Evolutionary conservation across 805 yeast genomes (phyloP), one percentile per base, ranked within the genome.

Genomic region (Hanseniaspora vineae): DNA sequence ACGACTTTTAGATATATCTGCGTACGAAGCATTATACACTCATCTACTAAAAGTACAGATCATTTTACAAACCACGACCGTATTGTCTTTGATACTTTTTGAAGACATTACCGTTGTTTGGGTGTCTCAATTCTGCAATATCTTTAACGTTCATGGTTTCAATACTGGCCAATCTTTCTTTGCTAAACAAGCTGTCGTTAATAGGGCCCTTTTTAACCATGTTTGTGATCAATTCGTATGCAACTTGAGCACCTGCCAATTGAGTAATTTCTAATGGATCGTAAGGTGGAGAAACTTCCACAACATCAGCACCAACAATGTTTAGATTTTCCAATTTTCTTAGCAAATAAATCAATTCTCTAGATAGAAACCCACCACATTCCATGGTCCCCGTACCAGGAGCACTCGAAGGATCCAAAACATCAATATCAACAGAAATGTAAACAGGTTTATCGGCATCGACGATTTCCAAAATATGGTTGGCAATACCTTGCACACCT

Each of bases 361-460:
- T 68, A 0, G 81, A 67, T 13, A 78, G 71, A 70, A 81, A 75
- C 2, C 92, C 92, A 14, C 88, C 92, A 3, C 74, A 76, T 58
- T 83, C 92, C 54, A 81, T 75, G 3, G 92, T 83, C 10, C 92
- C 92, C 0, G 90, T 82, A 1, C 84, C 89, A 14, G 89, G 84
- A 2, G 86, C 86, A 45, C 70, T 66, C 5, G 83, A 77, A 0
- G 88, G 88, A 57, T 83, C 92, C 50, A 83, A 67, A 2, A 80
- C 83, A 58, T 80, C 87, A 43, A 84, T 80, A 60, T 84, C 95
- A n/a, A 85, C 82, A 18, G 86, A 78, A 40, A 85, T 66, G 56
- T 82, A 85, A 0, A 84, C 84, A 11, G 92, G 90, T 10, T 71
- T 68, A 47, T 77, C 73, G n/a, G 61, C 59, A 0, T 86, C 84